Percentiles rank a stretch among this genome's conserved stretches.
phyloP scores from a whole-genome alignment of 2,329 filamentous ascomycete genomes.

The Raffaelea deltoideospora region DNA sequence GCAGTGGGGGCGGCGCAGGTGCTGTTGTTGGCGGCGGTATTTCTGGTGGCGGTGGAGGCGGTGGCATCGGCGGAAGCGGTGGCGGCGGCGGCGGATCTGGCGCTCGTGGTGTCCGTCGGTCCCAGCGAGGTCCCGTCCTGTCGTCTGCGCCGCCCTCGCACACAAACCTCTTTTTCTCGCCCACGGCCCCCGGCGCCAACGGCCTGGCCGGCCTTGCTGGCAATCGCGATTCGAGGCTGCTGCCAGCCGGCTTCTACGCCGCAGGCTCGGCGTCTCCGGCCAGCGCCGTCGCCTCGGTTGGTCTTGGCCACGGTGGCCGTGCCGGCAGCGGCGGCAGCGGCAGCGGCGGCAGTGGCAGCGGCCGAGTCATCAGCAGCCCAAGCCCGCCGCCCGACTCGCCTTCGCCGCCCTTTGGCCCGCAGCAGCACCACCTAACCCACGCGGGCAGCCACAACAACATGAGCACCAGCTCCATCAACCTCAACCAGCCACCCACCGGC shows the following conservation, averaged over 20 bases:
- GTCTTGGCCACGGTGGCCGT: not conserved
- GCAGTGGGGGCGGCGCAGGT: not conserved
- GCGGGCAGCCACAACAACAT: slow-evolving; percentile 11
- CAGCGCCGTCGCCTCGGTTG: slow-evolving; percentile 24
- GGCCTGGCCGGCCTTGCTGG: slow-evolving; percentile 36
- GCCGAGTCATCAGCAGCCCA: slow-evolving; percentile 42
- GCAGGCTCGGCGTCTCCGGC: slow-evolving; percentile 40
- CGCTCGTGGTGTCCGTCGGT: slow-evolving; percentile 34
- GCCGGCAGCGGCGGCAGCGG: not conserved
- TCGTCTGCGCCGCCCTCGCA: slow-evolving; percentile 43
- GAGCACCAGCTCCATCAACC: slow-evolving; percentile 52
- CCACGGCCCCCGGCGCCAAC: slow-evolving; percentile 50
- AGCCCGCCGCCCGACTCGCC: slow-evolving; percentile 45
- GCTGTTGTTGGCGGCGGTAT: slow-evolving; percentile 14
- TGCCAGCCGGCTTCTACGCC: slow-evolving; percentile 86
- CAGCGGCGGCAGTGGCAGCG: slow-evolving; percentile 12
- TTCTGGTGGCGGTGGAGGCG: slow-evolving; percentile 17
- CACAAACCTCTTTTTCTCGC: slow-evolving; percentile 83
- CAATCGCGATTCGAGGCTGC: slow-evolving; percentile 61
- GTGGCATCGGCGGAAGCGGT: slow-evolving; percentile 16
- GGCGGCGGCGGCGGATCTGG: not conserved
- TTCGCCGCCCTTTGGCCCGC: no score
- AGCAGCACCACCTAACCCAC: no score
- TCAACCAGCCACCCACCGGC: slow-evolving; percentile 48
- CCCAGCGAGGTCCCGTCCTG: slow-evolving; percentile 33